Evolutionary conservation across 2,329 filamentous ascomycete species (phyloP).

Genomic region (Fusarium sulawesiense): DNA sequence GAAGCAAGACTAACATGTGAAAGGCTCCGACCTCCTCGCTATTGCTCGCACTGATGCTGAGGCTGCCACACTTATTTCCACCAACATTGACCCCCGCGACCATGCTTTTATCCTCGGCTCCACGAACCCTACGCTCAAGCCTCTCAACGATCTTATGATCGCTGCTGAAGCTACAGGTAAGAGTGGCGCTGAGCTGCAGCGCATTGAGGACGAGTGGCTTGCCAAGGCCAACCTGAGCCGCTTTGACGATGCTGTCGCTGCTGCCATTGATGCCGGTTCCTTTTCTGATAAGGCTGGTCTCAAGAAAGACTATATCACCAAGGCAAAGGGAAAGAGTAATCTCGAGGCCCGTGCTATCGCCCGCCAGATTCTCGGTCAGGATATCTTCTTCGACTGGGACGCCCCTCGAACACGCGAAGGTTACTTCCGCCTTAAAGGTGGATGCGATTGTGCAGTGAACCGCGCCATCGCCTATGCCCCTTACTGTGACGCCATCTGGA

Average conservation of each 20-base stretch:
- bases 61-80: constrained; percentile 95
- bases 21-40: constrained; percentile 84
- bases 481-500: constrained; percentile 97
- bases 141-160: constrained; percentile 91
- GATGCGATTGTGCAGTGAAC: constrained; percentile 91
- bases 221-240: constrained; percentile 82
- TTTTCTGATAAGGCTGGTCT: constrained; percentile 76
- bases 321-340: constrained; percentile 86
- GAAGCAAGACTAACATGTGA: constrained; percentile 37
- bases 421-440: constrained; percentile 92
- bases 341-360: constrained; percentile 83
- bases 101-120: constrained; percentile 91
- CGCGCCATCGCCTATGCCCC: constrained; percentile 91
- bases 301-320: constrained; percentile 72
- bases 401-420: constrained; percentile 92
- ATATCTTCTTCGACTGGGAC: constrained; percentile 96
- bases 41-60: constrained; percentile 97
- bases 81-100: constrained; percentile 94
- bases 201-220: constrained; percentile 91
- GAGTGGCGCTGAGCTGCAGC: constrained; percentile 81
- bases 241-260: constrained; percentile 89
- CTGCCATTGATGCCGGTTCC: constrained; percentile 78
- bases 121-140: constrained; percentile 86
- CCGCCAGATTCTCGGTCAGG: constrained; percentile 78
- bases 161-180: constrained; percentile 86